A percentile compares a stretch with the other conserved stretches of the same genome.
Conservation (phyloP, 805 yeast genomes). For the Candida argentea region DNA sequence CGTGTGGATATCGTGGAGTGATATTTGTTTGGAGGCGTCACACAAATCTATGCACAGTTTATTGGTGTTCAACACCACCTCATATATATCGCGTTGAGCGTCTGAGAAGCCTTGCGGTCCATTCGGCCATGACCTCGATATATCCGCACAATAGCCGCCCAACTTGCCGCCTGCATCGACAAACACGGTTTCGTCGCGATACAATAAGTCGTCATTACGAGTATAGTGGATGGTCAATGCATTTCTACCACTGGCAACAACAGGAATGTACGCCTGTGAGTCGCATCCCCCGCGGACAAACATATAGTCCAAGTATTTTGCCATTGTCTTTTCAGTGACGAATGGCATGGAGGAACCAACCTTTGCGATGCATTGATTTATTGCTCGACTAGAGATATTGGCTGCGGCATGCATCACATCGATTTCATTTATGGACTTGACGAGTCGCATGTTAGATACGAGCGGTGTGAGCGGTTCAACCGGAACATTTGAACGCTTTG, state of each 20-base stretch:
- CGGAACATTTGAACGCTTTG: conserved; percentile 21
- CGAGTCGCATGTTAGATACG: conserved; percentile 43
- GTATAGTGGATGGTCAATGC: conserved; percentile 91
- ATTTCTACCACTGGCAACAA: conserved; percentile 88
- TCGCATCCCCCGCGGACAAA: conserved; percentile 87
- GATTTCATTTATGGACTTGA: conserved; percentile 72
- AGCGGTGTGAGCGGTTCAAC: conserved; percentile 34
- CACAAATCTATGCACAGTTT: conserved; percentile 68
- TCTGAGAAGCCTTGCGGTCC: conserved; percentile 56
- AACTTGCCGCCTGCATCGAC: conserved; percentile 92
- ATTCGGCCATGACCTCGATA: conserved; percentile 94
- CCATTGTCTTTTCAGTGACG: conserved; percentile 65
- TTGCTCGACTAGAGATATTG: conserved; percentile 71
- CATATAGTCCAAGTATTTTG: conserved; percentile 70
- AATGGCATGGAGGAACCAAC: conserved; percentile 37
- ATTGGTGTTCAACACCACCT: conserved; percentile 79
- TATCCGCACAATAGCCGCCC: conserved; percentile 94
- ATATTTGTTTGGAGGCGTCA: conserved; percentile 37
- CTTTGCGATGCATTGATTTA: conserved; percentile 68
- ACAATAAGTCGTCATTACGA: conserved; percentile 75
- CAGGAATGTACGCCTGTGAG: conserved; percentile 85
- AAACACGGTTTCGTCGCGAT: conserved; percentile 71
- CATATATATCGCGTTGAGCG: conserved; percentile 79
- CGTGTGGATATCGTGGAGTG: conserved; percentile 70
- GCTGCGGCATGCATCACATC: conserved; percentile 76